A percentile compares a stretch with the other conserved stretches of the same genome.
Evolutionary conservation across 1,284 basidiomycete species (phyloP).

Genomic region (Baeospora myosura): DNA sequence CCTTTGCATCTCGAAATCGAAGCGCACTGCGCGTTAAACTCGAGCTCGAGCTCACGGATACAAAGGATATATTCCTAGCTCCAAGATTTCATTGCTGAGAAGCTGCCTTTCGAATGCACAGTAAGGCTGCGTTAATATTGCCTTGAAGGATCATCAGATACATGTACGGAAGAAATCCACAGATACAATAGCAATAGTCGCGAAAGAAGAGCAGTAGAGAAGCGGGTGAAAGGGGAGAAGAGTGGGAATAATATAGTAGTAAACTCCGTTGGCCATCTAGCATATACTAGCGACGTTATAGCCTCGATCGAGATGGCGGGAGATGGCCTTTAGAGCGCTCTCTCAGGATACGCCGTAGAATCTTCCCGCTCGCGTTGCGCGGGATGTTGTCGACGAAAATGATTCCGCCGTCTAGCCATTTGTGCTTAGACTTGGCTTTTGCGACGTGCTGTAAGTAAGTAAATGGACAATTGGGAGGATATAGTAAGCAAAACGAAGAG

Average conservation of each 20-base stretch:
- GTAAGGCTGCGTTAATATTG: no score
- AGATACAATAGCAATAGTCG: not conserved
- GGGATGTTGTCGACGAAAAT: slow-evolving; percentile 37
- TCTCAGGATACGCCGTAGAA: slow-evolving; percentile 29
- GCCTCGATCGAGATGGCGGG: not conserved
- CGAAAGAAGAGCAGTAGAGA: not conserved
- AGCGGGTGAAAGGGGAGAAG: not conserved
- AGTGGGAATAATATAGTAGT: not conserved
- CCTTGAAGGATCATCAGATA: no score
- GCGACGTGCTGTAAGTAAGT: slow-evolving; percentile 32
- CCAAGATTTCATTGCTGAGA: no score
- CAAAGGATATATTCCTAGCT: no score
- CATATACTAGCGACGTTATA: not conserved
- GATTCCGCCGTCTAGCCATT: slow-evolving; percentile 39
- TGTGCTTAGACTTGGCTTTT: slow-evolving; percentile 42
- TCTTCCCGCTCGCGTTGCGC: slow-evolving; percentile 38
- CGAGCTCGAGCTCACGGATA: no score
- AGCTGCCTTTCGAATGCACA: no score
- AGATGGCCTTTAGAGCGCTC: slow-evolving; percentile 13
- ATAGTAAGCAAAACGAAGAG: not conserved
- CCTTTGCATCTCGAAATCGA: no score
- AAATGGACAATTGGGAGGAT: not conserved
- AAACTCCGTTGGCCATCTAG: not conserved
- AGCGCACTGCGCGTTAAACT: no score
- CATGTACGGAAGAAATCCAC: not conserved